Evolutionary conservation across 1,284 basidiomycete species (phyloP), one percentile per base, ranked within the genome.

Genomic region (Apiotrichum laibachii): DNA sequence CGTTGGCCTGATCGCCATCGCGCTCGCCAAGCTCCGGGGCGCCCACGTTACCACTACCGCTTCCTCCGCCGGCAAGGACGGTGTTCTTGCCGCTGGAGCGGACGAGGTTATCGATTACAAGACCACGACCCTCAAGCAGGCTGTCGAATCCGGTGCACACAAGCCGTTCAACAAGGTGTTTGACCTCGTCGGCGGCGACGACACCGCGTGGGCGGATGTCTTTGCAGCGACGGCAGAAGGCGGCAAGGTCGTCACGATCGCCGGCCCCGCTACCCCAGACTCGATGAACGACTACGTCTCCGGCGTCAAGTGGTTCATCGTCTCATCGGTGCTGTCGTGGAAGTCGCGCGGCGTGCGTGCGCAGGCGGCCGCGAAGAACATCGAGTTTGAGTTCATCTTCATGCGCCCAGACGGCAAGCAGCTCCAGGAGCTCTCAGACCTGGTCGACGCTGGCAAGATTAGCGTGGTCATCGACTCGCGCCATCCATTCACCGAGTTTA

Each of bases 1-100:
- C 9, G 80, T 82, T 40, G 82, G 82, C 0, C 68, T 79, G 35
- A 82, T 77, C 65, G 79, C 79, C 7, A 67, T 82, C 40, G 81
- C 82, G 63, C 73, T 83, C 43, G 79, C 79, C 39, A 76, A 77
- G 57, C 55, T 77, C 8, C 66, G 77, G 1, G 82, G 81, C 16
- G 79, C 79, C 66, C 74, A 72, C 40, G 79, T 81, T 43, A 71
- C 79, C 52, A 75, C 81, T 5, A 79, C 79, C 12, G 73, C 79
- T 22, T 80, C 79, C 7, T 75, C 79, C 1, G 71, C 72, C 34
- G 80, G 81, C 62, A 73, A 68, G 52, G 77, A 74, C 7, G 70
- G 80, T 19, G 66, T 81, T 59, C 77, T 77, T 61, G 59, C 67
- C 4, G 72, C 77, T 46, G 82, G 82, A 11, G 82, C 82, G 0